Evolutionary conservation across 1,284 basidiomycete species (phyloP).

Genomic region (Apiotrichum veenhuisii): DNA sequence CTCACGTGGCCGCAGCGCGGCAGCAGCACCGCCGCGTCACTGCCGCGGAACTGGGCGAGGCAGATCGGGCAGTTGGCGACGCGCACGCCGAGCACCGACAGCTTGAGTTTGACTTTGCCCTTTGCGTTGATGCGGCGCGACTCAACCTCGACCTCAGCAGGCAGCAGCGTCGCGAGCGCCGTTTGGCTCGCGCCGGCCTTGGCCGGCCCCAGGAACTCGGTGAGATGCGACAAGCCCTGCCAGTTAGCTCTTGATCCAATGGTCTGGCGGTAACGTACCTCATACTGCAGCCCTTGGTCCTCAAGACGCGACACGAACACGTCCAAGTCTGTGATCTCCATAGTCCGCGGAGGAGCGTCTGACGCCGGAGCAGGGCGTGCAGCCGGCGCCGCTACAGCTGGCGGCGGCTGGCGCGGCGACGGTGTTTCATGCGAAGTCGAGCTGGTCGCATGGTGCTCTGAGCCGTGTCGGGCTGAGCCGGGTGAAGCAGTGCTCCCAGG

Average conservation of each 20-base stretch:
- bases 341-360: slow-evolving; percentile 10
- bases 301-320: slow-evolving; percentile 57
- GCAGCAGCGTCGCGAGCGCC: slow-evolving; percentile 51
- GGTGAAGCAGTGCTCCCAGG: not conserved
- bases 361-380: slow-evolving; percentile 34
- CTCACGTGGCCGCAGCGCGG: slow-evolving; percentile 62
- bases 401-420: not conserved
- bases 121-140: slow-evolving; percentile 63
- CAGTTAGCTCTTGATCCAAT: not conserved
- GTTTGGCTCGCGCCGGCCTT: slow-evolving; percentile 36
- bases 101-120: slow-evolving; percentile 72
- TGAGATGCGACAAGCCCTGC: slow-evolving; percentile 59
- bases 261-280: slow-evolving; percentile 52
- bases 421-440: too few species aligned
- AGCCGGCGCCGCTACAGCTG: not conserved
- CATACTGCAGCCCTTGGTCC: slow-evolving; percentile 57
- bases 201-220: slow-evolving; percentile 62
- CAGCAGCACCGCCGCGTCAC: slow-evolving; percentile 59
- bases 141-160: slow-evolving; percentile 62
- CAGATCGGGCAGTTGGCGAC: slow-evolving; percentile 80
- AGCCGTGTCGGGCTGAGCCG: not conserved
- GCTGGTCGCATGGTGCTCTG: not conserved
- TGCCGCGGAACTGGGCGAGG: slow-evolving; percentile 66
- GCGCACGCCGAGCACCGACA: slow-evolving; percentile 63
- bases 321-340: slow-evolving; percentile 57